phyloP scores from a whole-genome alignment of 306 rosid species.

The Calophaca sinica region DNA sequence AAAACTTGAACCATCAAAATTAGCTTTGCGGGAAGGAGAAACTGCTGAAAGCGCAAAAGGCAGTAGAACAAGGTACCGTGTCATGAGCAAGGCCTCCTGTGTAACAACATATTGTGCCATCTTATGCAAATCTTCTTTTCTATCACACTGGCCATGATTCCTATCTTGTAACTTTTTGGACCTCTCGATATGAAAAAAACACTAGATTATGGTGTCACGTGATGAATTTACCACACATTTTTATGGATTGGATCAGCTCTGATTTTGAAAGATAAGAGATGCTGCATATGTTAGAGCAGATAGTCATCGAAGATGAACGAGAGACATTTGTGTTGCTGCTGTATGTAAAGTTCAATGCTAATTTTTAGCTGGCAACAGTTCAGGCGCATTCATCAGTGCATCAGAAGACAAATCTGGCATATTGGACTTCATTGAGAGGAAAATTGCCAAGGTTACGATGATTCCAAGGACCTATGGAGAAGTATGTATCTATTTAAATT shows the following conservation, averaged over 20 bases:
- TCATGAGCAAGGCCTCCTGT: neutral
- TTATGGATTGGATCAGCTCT: neutral
- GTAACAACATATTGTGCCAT: neutral
- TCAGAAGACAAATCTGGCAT: constrained; percentile 64
- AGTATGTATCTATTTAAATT: constrained; percentile 43
- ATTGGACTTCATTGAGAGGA: constrained; percentile 59
- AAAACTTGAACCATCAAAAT: constrained; percentile 60
- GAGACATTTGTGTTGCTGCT: constrained; percentile 21
- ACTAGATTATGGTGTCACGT: constrained; percentile 10
- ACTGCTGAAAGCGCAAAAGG: constrained; percentile 64
- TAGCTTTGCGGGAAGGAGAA: constrained; percentile 72
- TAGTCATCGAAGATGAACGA: constrained; percentile 5
- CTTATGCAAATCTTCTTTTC: neutral
- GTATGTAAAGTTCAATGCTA: constrained; percentile 22
- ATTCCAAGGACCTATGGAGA: constrained; percentile 64
- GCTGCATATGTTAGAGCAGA: constrained; percentile 26
- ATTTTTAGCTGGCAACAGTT: constrained; percentile 50
- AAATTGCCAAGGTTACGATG: constrained; percentile 68
- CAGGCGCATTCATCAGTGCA: constrained; percentile 65
- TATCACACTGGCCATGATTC: too few species aligned
- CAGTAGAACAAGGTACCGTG: constrained; percentile 69
- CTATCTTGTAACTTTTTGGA: neutral
- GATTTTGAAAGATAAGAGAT: constrained; percentile 26
- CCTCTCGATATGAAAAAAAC: neutral
- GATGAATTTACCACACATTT: constrained; percentile 8